Conservation (phyloP, 768 basidiomycete species). For the Hemileccinum rubropunctum region DNA sequence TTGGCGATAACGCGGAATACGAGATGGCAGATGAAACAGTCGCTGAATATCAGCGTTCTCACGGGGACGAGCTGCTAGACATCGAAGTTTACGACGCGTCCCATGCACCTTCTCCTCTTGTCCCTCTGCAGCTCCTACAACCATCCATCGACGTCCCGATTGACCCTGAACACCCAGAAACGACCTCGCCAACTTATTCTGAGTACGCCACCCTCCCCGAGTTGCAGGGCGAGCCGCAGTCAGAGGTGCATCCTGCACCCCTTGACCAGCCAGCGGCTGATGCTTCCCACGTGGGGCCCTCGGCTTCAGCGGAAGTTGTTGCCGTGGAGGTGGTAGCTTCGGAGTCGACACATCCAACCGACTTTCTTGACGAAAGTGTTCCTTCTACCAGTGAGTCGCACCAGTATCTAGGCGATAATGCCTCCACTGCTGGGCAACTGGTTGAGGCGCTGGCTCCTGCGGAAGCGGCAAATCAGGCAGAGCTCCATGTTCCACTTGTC, state of each 20-base stretch:
- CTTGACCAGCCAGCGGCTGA: constrained; percentile 18
- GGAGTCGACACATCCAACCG: constrained; percentile 8
- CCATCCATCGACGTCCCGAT: constrained; percentile 16
- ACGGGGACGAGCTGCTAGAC: constrained; percentile 33
- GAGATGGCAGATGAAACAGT: constrained; percentile 35
- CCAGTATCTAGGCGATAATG: constrained; percentile 10
- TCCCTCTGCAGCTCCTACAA: constrained; percentile 12
- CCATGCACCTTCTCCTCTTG: constrained; percentile 28
- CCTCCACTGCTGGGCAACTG: constrained; percentile 3
- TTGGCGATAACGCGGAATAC: constrained; percentile 50
- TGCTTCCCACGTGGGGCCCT: constrained; percentile 14
- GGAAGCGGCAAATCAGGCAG: constrained; percentile 4
- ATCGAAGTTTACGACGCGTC: constrained; percentile 43
- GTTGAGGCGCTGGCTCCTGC: constrained; percentile 4
- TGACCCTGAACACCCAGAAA: constrained; percentile 11
- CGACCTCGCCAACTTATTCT: not conserved
- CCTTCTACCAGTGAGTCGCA: constrained; percentile 20
- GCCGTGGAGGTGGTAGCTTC: constrained; percentile 4
- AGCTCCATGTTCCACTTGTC: constrained; percentile 1
- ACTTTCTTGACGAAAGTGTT: constrained; percentile 2
- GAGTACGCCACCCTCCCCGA: constrained; percentile 8
- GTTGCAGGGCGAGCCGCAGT: constrained; percentile 4
- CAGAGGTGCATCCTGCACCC: constrained; percentile 10
- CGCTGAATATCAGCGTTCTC: constrained; percentile 19
- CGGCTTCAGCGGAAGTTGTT: constrained; percentile 6